Base-by-base conservation (phyloP, 768 basidiomycete species). In the Hygrocybe punicea region DNA sequence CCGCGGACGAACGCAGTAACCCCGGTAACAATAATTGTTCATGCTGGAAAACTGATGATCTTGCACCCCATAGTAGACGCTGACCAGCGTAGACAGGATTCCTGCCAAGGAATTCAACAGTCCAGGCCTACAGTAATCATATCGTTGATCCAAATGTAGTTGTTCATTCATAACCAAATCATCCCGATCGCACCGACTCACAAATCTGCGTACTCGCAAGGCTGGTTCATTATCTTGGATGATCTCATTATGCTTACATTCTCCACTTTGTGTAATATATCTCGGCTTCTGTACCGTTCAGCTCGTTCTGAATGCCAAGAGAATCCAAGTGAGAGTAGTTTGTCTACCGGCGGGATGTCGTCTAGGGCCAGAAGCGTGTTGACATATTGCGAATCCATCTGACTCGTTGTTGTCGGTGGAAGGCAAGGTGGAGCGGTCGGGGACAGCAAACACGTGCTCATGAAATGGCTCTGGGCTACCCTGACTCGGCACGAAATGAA, bases 301-400 rank as follows among this genome's bases (percentile, higher is more conserved):
- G 67, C 13, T 47, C 50, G 21, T 64, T 71, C 55, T 73, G 70
- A 68, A 78, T 72, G 83, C 84, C 21, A 85, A 71, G 52, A 85
- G 62, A 54, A 85, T 76, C 84, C 84, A 85, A 8, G 81, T 84
- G 60, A 81, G n/a, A 78, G 64, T 11, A 82, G 54, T 55, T 84
- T 82, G 65, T 79, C 73, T 39, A 78, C 19, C 3, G 67, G 60
- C 16, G 83, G 81, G 44, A 85, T 84, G 36, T 71, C 74, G 60
- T 85, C 84, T 19, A 84, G 67, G 4, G 82, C 84, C 34, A 85
- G 76, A 24, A 85, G 73, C 84, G 85, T 85, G 52, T 78, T 79
- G 60, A 84, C 75, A 61, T 85, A 85, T 33, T 76, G 76, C 2
- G 84, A 82, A 57, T 79, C 69, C 65, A 71, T 73, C 60, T 74